Base-by-base conservation (phyloP, 192 early-diverging fungal genomes). In the Chytriomyces confervae region DNA sequence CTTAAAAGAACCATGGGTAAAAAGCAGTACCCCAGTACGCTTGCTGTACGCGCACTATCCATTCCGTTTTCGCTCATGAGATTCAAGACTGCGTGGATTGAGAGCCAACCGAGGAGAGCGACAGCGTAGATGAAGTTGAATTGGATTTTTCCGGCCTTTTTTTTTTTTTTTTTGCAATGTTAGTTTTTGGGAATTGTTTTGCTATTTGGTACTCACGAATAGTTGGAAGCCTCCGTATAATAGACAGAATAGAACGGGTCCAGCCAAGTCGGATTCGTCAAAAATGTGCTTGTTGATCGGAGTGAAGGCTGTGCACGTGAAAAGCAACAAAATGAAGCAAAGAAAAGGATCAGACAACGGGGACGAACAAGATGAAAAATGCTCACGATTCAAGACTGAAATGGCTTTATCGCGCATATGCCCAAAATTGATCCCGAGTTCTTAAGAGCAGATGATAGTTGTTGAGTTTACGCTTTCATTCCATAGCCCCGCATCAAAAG, bases 81-180 rank as follows among this genome's bases (percentile, higher is more conserved):
- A 78, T 99, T 98, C 20, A 99, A 80, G 50, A 99, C 93, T 50
- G 91, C 70, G 82, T 94, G 96, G 29, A 99, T 89, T 6, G 92
- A 92, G 7, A 92, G 69, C 50, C 93, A 94, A 29, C 98, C 98
- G 61, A 97, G 84, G 23, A 96, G 85, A 2, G 91, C 96, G 1
- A 98, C 91, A 36, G 96, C 98, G 76, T 99, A 99, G 51, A 99
- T 96, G 29, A 76, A 99, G 36, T 95, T 95, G 87, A 99, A 99
- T 81, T 98, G 94, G 53, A 91, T 87, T 82, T 98, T 98, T 66
- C 95, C 94, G 46, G 94, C 92, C 86, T 95, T 83, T 36, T 57
- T 20, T 8, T 64, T n/a, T n/a, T n/a, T n/a, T 8, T 8, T 16
- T 23, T 64, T 24, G 62, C 63, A 6, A 65, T 43, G 66, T 20